Percentiles rank a stretch among this genome's conserved stretches.
phyloP scores from a whole-genome alignment of 352 stramenopile genomes.

The Pythium phragmitis region DNA sequence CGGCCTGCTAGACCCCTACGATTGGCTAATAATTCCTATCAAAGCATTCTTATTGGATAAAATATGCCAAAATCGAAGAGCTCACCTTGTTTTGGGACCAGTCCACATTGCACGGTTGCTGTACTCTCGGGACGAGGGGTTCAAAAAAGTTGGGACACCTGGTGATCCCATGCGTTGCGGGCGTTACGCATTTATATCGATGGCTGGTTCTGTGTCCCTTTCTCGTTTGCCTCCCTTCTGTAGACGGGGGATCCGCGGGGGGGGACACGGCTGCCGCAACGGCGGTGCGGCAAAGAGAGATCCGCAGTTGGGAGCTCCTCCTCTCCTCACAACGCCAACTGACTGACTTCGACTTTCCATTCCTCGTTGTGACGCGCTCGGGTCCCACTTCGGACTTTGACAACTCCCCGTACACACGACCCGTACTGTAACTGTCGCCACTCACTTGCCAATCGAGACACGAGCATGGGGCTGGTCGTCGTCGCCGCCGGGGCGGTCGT shows the following conservation, averaged over 20 bases:
- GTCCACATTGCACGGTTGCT: slow-evolving; percentile 18
- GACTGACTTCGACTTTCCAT: slow-evolving; percentile 18
- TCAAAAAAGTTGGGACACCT: slow-evolving; percentile 13
- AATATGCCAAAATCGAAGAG: background rate
- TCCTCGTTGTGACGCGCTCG: background rate
- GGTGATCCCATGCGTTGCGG: too few relatives aligned
- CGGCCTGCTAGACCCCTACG: too few relatives aligned
- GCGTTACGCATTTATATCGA: background rate
- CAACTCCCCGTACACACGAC: background rate
- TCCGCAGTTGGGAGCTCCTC: background rate
- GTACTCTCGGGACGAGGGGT: slow-evolving; percentile 17
- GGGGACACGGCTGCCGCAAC: too few relatives aligned
- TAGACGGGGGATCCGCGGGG: too few relatives aligned
- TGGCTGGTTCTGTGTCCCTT: slow-evolving; percentile 18
- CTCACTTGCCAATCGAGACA: background rate
- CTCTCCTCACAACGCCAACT: slow-evolving; percentile 10
- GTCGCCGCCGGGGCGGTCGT: slow-evolving; percentile 19
- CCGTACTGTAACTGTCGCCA: slow-evolving; percentile 3
- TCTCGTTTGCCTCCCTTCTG: background rate
- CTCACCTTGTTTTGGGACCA: slow-evolving; percentile 20
- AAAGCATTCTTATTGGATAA: background rate
- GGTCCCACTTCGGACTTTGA: background rate
- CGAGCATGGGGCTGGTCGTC: slow-evolving; percentile 33
- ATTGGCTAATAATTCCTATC: background rate
- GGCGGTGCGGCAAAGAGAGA: too few relatives aligned